phyloP scores from a whole-genome alignment of 768 basidiomycete genomes.

The Antrodiella citrinella region DNA sequence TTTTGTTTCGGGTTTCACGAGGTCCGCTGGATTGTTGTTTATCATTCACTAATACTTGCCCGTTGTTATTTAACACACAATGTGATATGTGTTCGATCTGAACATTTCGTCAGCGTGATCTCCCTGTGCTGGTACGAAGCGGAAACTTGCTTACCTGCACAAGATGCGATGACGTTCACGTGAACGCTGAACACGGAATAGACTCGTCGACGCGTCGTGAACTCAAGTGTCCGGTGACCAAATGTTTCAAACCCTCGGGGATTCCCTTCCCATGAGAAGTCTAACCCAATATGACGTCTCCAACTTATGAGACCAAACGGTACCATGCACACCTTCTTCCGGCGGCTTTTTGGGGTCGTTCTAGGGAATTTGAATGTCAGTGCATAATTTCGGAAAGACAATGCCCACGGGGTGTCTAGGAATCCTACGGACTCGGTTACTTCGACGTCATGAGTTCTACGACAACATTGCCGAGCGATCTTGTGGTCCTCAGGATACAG shows the following conservation, averaged over 20 bases:
- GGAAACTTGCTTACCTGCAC: neutral
- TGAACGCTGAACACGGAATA: neutral
- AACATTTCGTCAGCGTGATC: neutral
- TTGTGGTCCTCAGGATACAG: too few species aligned
- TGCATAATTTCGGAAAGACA: too few species aligned
- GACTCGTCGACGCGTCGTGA: neutral
- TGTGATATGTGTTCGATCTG: neutral
- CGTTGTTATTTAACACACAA: neutral
- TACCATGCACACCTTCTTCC: neutral
- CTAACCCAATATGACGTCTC: neutral
- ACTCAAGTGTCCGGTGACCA: neutral
- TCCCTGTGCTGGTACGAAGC: neutral
- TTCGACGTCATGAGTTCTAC: too few species aligned
- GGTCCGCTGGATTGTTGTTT: neutral
- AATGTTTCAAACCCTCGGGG: neutral
- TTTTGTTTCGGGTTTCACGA: neutral
- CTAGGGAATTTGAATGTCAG: neutral
- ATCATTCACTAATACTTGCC: neutral
- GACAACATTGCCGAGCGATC: too few species aligned
- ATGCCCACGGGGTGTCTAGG: too few species aligned
- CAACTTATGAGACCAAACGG: neutral
- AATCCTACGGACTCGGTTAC: too few species aligned
- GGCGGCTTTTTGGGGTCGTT: neutral
- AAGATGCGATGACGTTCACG: too few species aligned
- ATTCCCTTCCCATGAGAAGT: neutral